Percentiles rank a stretch among this genome's conserved stretches.
phyloP scores from a whole-genome alignment of 75 land plant species.

The Picea glauca region DNA sequence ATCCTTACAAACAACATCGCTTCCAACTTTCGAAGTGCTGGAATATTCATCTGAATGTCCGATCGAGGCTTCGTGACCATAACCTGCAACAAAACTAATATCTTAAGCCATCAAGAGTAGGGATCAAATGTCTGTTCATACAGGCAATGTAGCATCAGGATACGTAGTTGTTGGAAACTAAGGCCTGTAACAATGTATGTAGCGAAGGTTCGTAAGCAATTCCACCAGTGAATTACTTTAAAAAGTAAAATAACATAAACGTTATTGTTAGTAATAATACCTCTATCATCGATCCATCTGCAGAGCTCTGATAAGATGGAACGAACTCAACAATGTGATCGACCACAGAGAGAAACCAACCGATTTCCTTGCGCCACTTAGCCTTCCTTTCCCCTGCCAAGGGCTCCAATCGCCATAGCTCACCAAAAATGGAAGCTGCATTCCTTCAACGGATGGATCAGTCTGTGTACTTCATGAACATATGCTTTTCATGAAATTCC shows the following conservation, averaged over 20 bases:
- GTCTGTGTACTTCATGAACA: background rate
- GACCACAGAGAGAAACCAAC: slow-evolving; percentile 45
- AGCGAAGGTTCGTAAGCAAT: too few relatives aligned
- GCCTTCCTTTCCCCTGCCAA: slow-evolving; percentile 21
- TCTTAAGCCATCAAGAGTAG: too few relatives aligned
- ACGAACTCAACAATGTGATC: slow-evolving; percentile 50
- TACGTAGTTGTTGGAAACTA: background rate
- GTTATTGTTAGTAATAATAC: slow-evolving; percentile 2
- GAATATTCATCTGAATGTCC: slow-evolving; percentile 40
- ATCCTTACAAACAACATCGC: slow-evolving; percentile 30
- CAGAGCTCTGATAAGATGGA: slow-evolving; percentile 32
- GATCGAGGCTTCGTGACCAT: slow-evolving; percentile 41
- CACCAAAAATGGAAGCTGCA: slow-evolving; percentile 50
- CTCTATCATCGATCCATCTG: slow-evolving; percentile 39
- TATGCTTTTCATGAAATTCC: background rate
- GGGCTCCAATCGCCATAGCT: slow-evolving; percentile 46
- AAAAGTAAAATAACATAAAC: too few relatives aligned
- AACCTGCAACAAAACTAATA: slow-evolving; percentile 22
- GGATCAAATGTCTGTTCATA: too few relatives aligned
- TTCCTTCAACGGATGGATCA: background rate
- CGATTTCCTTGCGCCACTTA: slow-evolving; percentile 45
- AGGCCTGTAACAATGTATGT: background rate
- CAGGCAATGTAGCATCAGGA: background rate
- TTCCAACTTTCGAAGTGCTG: slow-evolving; percentile 43
- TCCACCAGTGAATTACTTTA: too few relatives aligned